Conservation (phyloP, 208 protist species). For the Crithidia sp. region DNA sequence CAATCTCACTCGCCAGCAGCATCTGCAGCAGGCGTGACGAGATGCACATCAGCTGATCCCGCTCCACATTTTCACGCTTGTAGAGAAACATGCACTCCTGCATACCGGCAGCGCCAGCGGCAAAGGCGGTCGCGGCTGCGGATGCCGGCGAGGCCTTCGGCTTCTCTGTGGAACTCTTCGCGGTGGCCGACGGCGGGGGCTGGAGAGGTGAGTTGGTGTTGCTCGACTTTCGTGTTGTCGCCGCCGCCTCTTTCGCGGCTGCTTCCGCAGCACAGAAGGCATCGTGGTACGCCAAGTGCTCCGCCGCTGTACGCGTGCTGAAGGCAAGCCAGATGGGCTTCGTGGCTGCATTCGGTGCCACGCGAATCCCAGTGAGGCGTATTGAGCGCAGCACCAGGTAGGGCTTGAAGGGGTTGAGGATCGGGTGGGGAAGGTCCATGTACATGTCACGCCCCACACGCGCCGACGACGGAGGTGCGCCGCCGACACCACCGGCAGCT, state of each 20-base stretch:
- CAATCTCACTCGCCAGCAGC: conserved; percentile 52
- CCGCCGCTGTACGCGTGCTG: conserved; percentile 40
- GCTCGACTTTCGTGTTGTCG: neutral
- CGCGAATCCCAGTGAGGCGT: conserved; percentile 34
- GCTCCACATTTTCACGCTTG: conserved; percentile 78
- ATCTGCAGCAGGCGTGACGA: conserved; percentile 58
- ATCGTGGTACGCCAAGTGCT: conserved; percentile 15
- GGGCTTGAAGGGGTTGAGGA: conserved; percentile 51
- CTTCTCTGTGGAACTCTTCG: neutral
- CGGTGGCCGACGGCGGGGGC: neutral
- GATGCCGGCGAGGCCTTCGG: neutral
- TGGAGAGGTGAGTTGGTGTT: no score
- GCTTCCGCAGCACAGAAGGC: neutral
- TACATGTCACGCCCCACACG: conserved; percentile 4
- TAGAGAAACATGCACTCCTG: conserved; percentile 59
- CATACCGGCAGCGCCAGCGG: neutral
- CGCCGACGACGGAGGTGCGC: neutral
- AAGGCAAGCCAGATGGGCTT: conserved; percentile 54
- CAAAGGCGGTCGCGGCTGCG: neutral
- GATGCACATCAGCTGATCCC: conserved; percentile 86
- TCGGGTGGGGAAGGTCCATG: conserved; percentile 40
- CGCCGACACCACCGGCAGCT: neutral
- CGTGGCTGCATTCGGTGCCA: conserved; percentile 36
- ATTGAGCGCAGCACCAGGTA: conserved; percentile 38
- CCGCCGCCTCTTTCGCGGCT: neutral